Base-by-base conservation (phyloP, 2,329 filamentous ascomycete species). In the Phaeosphaeriaceae sp. region DNA sequence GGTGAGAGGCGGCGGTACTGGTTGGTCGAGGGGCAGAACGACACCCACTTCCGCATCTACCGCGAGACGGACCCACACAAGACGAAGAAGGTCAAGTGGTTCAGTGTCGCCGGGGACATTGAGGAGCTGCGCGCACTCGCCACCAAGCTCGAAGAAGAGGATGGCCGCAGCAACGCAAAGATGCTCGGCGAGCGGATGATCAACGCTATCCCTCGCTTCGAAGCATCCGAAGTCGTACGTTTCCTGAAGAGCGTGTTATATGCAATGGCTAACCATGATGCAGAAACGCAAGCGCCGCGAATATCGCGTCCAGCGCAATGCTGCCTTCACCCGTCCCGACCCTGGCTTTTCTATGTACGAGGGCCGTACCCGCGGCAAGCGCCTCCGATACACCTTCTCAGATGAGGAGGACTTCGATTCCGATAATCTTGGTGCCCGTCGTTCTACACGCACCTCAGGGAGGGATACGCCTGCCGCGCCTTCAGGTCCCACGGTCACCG, bases 341-440 rank as follows among this genome's bases (percentile, higher is more conserved):
- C 90, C 91, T 10, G 93, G 93, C 4, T 96, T 94, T 75, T 97
- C 94, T 0, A 83, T 97, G 58, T 99, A 99, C 77, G 95, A 99
- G 81, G 95, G 95, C 51, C 92, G 95, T 54, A 99, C 96, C 5
- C 89, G 95, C 59, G 95, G 95, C 56, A 98, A 99, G 83, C 91
- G 94, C 61, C 91, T 97, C 80, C 96, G 94, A 78, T 99, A 99
- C 74, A 99, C 93, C 0, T 99, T 92, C 74, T 96, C 93, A 0
- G 94, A 97, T 53, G 92, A 96, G 23, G 92, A 96, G 66, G 93
- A 97, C n/a, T 83, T 80, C 52, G 87, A 86, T 72, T 89, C 89
- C 75, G 94, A 82, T 60, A 80, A 81, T 19, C 86, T 89, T 7
- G 92, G 92, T 13, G 85, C 88, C 19, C 88, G 86, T 47, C 82